Conservation (phyloP, 1,284 basidiomycete genomes). For the Gymnopus androsaceus region DNA sequence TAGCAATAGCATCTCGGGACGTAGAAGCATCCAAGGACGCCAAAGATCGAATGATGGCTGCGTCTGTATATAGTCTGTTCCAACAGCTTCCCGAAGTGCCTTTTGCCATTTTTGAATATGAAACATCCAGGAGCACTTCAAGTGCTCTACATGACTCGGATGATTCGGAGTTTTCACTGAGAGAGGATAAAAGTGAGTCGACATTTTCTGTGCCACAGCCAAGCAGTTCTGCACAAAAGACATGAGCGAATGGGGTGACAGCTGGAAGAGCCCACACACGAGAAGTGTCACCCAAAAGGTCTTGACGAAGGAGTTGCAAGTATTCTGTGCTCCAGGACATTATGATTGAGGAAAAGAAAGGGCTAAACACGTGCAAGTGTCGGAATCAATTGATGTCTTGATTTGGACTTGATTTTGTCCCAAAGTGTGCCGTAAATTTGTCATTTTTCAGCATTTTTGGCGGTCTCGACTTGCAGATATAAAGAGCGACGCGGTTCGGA, state of each 20-base stretch:
- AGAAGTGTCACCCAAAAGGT: constrained; percentile 23
- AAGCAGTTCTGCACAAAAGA: constrained; percentile 17
- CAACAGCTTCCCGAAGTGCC: constrained; percentile 38
- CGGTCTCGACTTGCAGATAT: constrained; percentile 1
- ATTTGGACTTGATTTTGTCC: too few species aligned
- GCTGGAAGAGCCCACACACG: constrained; percentile 16
- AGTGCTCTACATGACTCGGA: constrained; percentile 25
- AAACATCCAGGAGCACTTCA: constrained; percentile 34
- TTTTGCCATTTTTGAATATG: constrained; percentile 38
- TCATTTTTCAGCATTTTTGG: too few species aligned
- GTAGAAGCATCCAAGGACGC: constrained; percentile 27
- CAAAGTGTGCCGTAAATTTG: too few species aligned
- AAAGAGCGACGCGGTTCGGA: constrained; percentile 8
- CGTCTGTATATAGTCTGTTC: constrained; percentile 66
- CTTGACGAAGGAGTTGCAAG: constrained; percentile 21
- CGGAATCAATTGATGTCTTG: too few species aligned
- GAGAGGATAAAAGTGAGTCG: constrained; percentile 26
- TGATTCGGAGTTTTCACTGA: constrained; percentile 21
- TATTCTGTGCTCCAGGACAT: constrained; percentile 22
- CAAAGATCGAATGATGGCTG: constrained; percentile 56
- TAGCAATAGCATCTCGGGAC: constrained; percentile 45
- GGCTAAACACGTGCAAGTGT: too few species aligned
- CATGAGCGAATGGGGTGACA: not conserved
- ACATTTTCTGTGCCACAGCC: constrained; percentile 24
- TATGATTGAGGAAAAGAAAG: too few species aligned